Percentiles rank a stretch among this genome's conserved stretches.
These are phyloP conservation scores for Brassica nigra DNA, from an alignment of 345 rosid species.

Conservation along the genomic window DNA sequence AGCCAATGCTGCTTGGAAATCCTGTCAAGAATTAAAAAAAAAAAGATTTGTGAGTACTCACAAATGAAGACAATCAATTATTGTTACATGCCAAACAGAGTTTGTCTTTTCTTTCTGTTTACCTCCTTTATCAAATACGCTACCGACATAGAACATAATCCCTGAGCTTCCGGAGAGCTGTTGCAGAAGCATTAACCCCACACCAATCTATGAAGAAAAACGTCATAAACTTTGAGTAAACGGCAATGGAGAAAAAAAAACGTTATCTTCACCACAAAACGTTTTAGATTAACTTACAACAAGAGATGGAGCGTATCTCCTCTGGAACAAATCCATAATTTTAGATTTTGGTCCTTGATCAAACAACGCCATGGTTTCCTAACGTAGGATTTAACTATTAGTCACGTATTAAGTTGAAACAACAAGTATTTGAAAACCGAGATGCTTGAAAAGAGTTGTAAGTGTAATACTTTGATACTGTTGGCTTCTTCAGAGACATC, in stretches of 20 bases:
- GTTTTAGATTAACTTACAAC: conserved; percentile 37
- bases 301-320: conserved; percentile 50
- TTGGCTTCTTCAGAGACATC: conserved; percentile 59
- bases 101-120: conserved; percentile 13
- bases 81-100: not conserved
- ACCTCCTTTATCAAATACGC: conserved; percentile 52
- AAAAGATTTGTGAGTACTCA: conserved; percentile 12
- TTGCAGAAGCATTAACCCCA: conserved; percentile 54
- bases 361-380: conserved; percentile 45
- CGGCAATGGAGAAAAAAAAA: not conserved
- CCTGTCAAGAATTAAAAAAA: conserved; percentile 32
- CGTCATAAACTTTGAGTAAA: conserved; percentile 41
- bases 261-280: not conserved
- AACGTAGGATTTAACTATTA: not conserved
- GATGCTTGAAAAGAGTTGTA: not conserved
- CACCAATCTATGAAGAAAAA: conserved; percentile 46
- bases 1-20: conserved; percentile 45
- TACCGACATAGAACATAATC: conserved; percentile 41
- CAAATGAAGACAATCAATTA: not conserved
- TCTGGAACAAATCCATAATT: conserved; percentile 48
- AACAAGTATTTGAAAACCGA: not conserved
- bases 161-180: conserved; percentile 50
- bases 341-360: conserved; percentile 36
- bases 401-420: not conserved
- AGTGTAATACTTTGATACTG: conserved; percentile 48